Conservation (phyloP, 2,329 filamentous ascomycete species). For the Aspergillus sojae region DNA sequence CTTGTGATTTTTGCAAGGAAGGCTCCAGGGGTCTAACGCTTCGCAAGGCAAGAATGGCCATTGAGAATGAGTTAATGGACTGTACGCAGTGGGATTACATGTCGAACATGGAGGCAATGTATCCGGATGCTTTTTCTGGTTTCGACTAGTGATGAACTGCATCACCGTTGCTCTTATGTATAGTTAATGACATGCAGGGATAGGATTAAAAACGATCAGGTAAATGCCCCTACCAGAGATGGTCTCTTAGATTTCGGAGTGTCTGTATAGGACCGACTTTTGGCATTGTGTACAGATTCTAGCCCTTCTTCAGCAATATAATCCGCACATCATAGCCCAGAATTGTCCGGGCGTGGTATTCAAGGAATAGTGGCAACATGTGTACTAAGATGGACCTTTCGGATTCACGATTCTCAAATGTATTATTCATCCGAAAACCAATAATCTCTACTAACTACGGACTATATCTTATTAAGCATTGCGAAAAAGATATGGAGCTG, state of each 20-base stretch:
- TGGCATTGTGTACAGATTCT: not conserved
- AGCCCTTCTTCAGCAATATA: not conserved
- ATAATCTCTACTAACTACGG: not conserved
- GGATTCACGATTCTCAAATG: not conserved
- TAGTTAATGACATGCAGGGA: not conserved
- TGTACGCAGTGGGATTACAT: slow-evolving; percentile 10
- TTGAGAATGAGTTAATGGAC: slow-evolving; percentile 20
- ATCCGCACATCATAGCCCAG: not conserved
- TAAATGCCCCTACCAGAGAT: not conserved
- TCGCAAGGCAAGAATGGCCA: slow-evolving; percentile 51
- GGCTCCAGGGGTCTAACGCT: slow-evolving; percentile 56
- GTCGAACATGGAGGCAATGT: not conserved
- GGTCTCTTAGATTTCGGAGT: not conserved
- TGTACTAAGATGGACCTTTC: not conserved
- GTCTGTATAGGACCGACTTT: not conserved
- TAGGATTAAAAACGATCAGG: not conserved
- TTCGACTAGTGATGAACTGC: not conserved
- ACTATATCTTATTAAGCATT: not conserved
- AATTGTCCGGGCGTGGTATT: not conserved
- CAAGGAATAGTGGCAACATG: not conserved
- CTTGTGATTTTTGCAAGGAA: slow-evolving; percentile 80
- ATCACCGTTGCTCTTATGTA: not conserved
- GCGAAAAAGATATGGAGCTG: not conserved
- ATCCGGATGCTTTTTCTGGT: not conserved
- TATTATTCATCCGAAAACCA: not conserved